phyloP scores from a whole-genome alignment of 108 stramenopile genomes.

The Cyclotella sp. region DNA sequence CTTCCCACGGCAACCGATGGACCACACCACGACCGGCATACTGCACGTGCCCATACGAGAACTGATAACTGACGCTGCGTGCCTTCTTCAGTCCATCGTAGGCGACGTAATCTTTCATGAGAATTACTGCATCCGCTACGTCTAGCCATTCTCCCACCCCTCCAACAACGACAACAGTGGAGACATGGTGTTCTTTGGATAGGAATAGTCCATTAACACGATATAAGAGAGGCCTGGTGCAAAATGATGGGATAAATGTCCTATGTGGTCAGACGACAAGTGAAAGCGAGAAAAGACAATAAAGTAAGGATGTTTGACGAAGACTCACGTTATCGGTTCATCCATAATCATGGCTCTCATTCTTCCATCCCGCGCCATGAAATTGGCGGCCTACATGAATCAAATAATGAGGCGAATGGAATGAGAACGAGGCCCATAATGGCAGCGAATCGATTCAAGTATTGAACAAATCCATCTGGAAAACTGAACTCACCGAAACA shows the following conservation, averaged over 20 bases:
- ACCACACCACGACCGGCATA: conserved; percentile 91
- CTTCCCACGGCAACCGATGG: conserved; percentile 83
- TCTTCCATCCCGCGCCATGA: conserved; percentile 94
- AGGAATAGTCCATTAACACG: conserved; percentile 84
- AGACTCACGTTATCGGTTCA: conserved; percentile 82
- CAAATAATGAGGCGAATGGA: too few relatives aligned
- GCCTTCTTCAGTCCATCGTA: conserved; percentile 87
- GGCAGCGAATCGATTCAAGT: too few relatives aligned
- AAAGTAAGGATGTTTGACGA: too few relatives aligned
- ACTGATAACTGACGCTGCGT: conserved; percentile 77
- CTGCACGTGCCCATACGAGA: conserved; percentile 91
- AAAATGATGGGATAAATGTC: neutral
- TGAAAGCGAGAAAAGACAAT: too few relatives aligned
- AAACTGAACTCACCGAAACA: conserved; percentile 53
- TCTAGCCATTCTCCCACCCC: conserved; percentile 97
- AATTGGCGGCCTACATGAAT: conserved; percentile 81
- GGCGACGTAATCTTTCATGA: conserved; percentile 90
- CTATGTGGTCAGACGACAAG: too few relatives aligned
- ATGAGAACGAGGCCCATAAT: too few relatives aligned
- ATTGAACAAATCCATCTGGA: neutral
- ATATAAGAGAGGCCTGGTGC: conserved; percentile 77
- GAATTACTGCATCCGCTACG: conserved; percentile 88
- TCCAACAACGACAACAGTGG: conserved; percentile 95
- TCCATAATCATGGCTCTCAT: conserved; percentile 95
- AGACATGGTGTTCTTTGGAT: conserved; percentile 68